Base-by-base conservation (phyloP, 2,329 filamentous ascomycete genomes). In the Zymoseptoria crescenta region DNA sequence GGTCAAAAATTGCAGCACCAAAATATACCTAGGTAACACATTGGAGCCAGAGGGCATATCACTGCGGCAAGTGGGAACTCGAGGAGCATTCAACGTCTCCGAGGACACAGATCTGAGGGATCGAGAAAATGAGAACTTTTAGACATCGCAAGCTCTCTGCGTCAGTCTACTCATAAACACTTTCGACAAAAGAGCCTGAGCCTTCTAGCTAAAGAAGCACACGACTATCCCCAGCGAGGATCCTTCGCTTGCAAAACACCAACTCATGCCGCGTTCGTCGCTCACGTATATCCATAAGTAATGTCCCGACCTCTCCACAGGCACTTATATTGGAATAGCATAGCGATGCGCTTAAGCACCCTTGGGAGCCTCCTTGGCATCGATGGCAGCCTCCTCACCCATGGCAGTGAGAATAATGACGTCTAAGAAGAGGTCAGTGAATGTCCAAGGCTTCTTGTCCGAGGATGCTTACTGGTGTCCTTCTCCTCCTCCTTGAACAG, bases 401-500 rank as follows among this genome's bases (percentile, higher is more conserved):
- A 99, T 99, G 76, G 94, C 86, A 72, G 90, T 89, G 75, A 96
- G 88, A 76, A 99, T 86, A 72, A 93, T 88, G 72, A 97, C 87
- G 79, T 91, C 91, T 96, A 65, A 1, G 49, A 20, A 24, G 13
- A 8, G 4, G 51, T 56, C 55, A 51, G 28, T 13, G 27, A 3
- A 19, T 51, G 1, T 61, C 20, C 27, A 60, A 45, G 16, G 2
- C 16, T 45, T 1, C 5, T 13, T 45, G 5, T 45, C 35, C 16
- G 35, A 16, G 16, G 10, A 4, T 51, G 85, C 91, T 85, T 83
- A 96, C 92, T 93, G 79, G 86, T 89, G 73, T 96, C 92, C 83
- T 95, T 96, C 79, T 86, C 87, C n/a, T 95, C 90, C 24, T 82
- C 80, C 67, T 77, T 81, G 83, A 93, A 94, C 71, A 93, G 84